phyloP scores from a whole-genome alignment of 192 early-diverging fungal genomes.

The Phycomyces nitens region DNA sequence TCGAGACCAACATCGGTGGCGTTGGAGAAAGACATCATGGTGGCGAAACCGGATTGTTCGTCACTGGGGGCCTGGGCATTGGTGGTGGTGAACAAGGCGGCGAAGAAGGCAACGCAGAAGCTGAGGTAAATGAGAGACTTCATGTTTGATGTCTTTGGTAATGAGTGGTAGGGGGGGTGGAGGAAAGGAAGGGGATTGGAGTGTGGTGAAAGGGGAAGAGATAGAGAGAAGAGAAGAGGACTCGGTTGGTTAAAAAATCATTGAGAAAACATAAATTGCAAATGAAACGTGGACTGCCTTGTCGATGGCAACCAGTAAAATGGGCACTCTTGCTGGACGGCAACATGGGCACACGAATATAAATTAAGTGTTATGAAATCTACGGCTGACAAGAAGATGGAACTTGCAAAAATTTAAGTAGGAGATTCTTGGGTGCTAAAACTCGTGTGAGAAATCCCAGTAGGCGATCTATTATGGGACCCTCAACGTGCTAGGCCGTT shows the following conservation, averaged over 20 bases:
- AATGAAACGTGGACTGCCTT: neutral
- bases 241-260: neutral
- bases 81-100: conserved; percentile 14
- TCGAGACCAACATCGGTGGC: conserved; percentile 8
- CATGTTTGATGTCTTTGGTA: conserved; percentile 7
- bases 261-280: neutral
- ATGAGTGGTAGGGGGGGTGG: neutral
- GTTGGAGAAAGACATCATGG: conserved; percentile 18
- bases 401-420: neutral
- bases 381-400: neutral
- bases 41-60: conserved; percentile 23
- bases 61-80: conserved; percentile 30
- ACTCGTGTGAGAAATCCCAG: neutral
- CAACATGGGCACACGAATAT: neutral
- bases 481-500: no score
- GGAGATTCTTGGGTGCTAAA: neutral
- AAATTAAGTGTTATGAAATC: conserved; percentile 5
- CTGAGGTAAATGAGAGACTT: conserved; percentile 17
- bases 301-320: neutral
- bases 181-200: conserved; percentile 5
- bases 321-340: neutral
- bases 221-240: conserved; percentile 10
- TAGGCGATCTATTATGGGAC: neutral
- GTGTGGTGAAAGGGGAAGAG: neutral
- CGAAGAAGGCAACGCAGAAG: conserved; percentile 19